Evolutionary conservation across 768 basidiomycete genomes (phyloP).

Genomic region (Russula vinacea): DNA sequence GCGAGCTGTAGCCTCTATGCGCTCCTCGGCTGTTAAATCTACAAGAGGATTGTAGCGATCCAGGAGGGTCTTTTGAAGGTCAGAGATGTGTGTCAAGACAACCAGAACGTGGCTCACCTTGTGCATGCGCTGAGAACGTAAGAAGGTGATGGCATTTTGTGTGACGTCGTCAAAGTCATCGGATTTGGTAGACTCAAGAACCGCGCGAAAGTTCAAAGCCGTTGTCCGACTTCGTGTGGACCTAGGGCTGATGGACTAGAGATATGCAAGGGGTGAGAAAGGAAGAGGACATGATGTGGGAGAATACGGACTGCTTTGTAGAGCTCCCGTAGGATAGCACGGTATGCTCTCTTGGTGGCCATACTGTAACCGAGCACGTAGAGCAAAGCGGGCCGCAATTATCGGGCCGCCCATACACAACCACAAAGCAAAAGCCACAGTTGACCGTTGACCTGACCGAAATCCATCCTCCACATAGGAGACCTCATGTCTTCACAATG

Average conservation of each 20-base stretch:
- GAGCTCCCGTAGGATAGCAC: slow-evolving; percentile 53
- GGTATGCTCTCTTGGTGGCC: slow-evolving; percentile 40
- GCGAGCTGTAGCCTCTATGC: slow-evolving; percentile 78
- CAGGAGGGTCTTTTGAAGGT: slow-evolving; percentile 55
- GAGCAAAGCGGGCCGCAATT: neutral
- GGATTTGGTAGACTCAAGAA: slow-evolving; percentile 42
- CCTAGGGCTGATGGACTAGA: slow-evolving; percentile 42
- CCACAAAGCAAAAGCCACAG: too few relatives aligned
- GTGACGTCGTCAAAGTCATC: slow-evolving; percentile 45
- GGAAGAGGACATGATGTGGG: slow-evolving; percentile 9
- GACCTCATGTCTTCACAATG: neutral
- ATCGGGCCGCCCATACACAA: neutral
- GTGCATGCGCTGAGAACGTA: slow-evolving; percentile 71
- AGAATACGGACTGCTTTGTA: slow-evolving; percentile 48
- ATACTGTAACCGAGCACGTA: neutral
- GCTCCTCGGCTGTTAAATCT: slow-evolving; percentile 75
- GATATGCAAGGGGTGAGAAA: slow-evolving; percentile 1
- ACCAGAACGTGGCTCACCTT: slow-evolving; percentile 51
- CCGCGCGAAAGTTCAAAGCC: slow-evolving; percentile 49
- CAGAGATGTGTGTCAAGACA: neutral
- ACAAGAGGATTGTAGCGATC: slow-evolving; percentile 85
- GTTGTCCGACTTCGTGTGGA: slow-evolving; percentile 44
- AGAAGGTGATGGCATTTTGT: slow-evolving; percentile 61
- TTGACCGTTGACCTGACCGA: neutral
- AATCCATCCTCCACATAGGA: slow-evolving; percentile 1